Conservation (phyloP, 352 stramenopile species). For the Phytophthora pluvialis region DNA sequence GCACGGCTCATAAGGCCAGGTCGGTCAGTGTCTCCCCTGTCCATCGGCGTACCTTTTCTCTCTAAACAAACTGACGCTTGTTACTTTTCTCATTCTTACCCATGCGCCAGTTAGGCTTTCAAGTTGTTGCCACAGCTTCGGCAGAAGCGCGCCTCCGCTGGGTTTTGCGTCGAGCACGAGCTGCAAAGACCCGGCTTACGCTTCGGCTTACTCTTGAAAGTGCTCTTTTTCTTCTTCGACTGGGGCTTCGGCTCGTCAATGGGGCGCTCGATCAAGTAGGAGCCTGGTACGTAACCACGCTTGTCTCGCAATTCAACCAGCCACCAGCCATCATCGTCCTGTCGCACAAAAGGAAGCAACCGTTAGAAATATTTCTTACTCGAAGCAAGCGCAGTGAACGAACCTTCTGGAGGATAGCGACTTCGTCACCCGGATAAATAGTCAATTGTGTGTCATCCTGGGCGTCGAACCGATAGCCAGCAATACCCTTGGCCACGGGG, state of each 20-base stretch:
- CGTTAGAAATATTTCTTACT: slow-evolving; percentile 8
- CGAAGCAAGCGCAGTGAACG: neutral
- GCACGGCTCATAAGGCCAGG: slow-evolving; percentile 34
- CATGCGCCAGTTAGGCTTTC: slow-evolving; percentile 45
- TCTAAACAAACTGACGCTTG: slow-evolving; percentile 41
- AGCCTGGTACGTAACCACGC: slow-evolving; percentile 82
- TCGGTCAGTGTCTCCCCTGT: slow-evolving; percentile 23
- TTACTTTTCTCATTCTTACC: slow-evolving; percentile 25
- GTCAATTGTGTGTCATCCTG: slow-evolving; percentile 85
- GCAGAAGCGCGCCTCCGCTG: slow-evolving; percentile 77
- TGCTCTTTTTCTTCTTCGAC: slow-evolving; percentile 39
- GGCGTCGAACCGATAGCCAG: slow-evolving; percentile 80
- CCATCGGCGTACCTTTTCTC: slow-evolving; percentile 26
- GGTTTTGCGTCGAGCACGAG: slow-evolving; percentile 78
- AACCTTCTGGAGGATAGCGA: slow-evolving; percentile 82
- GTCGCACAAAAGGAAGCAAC: slow-evolving; percentile 2
- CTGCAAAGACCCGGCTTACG: slow-evolving; percentile 65
- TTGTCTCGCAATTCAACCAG: slow-evolving; percentile 71
- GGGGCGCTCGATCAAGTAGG: slow-evolving; percentile 82
- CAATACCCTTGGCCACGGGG: slow-evolving; percentile 59
- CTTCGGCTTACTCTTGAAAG: slow-evolving; percentile 39
- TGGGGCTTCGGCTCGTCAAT: slow-evolving; percentile 47
- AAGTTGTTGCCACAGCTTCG: slow-evolving; percentile 81
- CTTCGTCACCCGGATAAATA: slow-evolving; percentile 80
- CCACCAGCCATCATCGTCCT: slow-evolving; percentile 89